These are phyloP conservation scores for Gnetum montanum DNA, from an alignment of 75 land plant species.

Conservation along the genomic window DNA sequence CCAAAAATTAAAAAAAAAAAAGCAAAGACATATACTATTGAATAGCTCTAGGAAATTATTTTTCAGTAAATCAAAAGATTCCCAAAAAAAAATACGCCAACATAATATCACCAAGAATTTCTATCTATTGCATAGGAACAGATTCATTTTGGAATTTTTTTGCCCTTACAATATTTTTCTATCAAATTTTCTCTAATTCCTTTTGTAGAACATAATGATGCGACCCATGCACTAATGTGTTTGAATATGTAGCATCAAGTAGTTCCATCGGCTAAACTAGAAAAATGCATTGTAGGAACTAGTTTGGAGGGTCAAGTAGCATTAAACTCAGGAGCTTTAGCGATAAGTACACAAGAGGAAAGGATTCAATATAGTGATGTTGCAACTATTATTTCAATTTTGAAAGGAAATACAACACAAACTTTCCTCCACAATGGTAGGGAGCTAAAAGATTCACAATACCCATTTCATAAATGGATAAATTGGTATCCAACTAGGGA, in stretches of 20 bases:
- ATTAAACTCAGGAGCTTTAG: neutral
- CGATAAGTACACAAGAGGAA: neutral
- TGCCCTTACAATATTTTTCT: neutral
- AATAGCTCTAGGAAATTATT: neutral
- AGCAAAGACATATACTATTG: neutral
- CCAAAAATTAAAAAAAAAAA: neutral
- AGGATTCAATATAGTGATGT: neutral
- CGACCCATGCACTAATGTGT: conserved; percentile 11
- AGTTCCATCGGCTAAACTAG: conserved; percentile 10
- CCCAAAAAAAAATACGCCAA: neutral
- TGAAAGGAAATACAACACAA: neutral
- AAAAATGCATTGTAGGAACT: conserved; percentile 14
- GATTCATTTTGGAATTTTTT: neutral
- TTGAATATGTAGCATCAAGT: conserved; percentile 11
- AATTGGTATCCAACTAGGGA: too few species aligned
- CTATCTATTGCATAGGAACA: neutral
- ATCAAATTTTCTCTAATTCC: neutral
- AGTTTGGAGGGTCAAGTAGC: neutral
- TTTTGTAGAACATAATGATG: conserved; percentile 10
- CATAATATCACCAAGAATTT: neutral
- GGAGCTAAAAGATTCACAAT: too few species aligned
- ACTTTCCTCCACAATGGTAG: too few species aligned
- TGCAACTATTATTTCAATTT: neutral
- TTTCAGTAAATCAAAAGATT: neutral
- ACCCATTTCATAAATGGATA: too few species aligned